Base-by-base conservation (phyloP, 2,329 filamentous ascomycete genomes). In the Aspergillus sp. region DNA sequence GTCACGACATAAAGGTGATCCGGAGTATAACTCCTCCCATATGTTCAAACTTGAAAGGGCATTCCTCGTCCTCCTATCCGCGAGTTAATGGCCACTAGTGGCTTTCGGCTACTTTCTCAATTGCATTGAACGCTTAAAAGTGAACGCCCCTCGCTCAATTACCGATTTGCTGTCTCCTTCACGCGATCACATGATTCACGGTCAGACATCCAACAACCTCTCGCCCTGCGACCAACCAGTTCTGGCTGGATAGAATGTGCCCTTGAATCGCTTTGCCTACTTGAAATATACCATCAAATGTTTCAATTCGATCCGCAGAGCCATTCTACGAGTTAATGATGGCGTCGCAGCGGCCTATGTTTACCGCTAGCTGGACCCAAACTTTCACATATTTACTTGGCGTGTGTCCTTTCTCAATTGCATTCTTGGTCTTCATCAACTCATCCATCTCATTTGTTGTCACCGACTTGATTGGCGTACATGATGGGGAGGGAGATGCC, bases 401-500 rank as follows among this genome's bases (percentile, higher is more conserved):
- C 49, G 84, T 89, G 65, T 87, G 86, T 53, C 83, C 87, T 41
- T 89, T 88, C 77, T 86, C 84, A 67, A 89, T 89, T 67, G 83
- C 85, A 19, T 89, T 89, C 74, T 80, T 89, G 48, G 87, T 89
- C 54, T 89, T 89, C 74, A 80, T 89, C 65, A 89, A 89, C 73
- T 84, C 84, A 62, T 85, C 84, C 55, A 80, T 89, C 64, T 87
- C 85, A 23, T 89, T 89, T 69, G 85, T 89, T 34, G 83, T 89
- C 54, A 89, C 86, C 15, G 84, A 88, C 69, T 78, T 88, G 56
- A 84, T 89, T 65, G 85, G 85, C 6, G 80, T 83, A 41, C 79
- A 80, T 43, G 72, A 82, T 62, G 78, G 81, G 51, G 84, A 87
- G 17, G 87, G 87, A 7, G 82, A 88, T 77, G 85, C 85, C 7